Evolutionary conservation across 2,329 filamentous ascomycete genomes (phyloP).

Genomic region (Mariannaea sp.): DNA sequence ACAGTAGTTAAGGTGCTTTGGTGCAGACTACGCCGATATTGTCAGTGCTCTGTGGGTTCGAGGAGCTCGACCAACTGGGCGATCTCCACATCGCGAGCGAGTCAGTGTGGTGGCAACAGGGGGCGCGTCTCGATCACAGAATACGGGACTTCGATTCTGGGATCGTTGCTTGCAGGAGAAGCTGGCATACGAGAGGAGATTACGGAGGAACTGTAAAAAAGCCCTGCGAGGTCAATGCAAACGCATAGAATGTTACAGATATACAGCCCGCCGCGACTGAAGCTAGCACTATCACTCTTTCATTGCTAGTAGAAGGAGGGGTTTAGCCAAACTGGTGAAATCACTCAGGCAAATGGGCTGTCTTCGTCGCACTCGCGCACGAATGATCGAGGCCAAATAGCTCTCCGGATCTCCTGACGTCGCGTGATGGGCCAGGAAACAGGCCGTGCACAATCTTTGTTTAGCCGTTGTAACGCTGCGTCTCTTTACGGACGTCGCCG

Average conservation of each 20-base stretch:
- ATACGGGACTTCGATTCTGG: neutral
- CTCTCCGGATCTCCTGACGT: constrained; percentile 13
- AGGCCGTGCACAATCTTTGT: neutral
- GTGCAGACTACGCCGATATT: no score
- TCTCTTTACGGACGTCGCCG: neutral
- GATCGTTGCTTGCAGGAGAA: neutral
- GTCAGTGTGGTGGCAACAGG: neutral
- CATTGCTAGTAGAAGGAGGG: neutral
- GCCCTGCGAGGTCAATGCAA: no score
- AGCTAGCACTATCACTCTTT: neutral
- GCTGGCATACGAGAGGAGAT: no score
- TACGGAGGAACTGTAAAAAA: no score
- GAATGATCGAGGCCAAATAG: neutral
- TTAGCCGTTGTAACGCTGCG: neutral
- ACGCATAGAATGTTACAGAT: no score
- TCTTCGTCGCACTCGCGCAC: no score
- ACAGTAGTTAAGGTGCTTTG: neutral
- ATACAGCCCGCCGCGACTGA: no score
- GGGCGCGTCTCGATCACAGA: no score
- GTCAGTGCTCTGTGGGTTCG: neutral
- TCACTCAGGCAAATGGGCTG: neutral
- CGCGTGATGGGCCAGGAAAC: constrained; percentile 1
- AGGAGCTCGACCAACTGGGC: neutral
- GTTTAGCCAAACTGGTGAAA: neutral
- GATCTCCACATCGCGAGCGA: neutral